These are phyloP conservation scores for Cymbopogon citratus DNA, from an alignment of 176 grass and related monocot genomes.

Conservation along the genomic window DNA sequence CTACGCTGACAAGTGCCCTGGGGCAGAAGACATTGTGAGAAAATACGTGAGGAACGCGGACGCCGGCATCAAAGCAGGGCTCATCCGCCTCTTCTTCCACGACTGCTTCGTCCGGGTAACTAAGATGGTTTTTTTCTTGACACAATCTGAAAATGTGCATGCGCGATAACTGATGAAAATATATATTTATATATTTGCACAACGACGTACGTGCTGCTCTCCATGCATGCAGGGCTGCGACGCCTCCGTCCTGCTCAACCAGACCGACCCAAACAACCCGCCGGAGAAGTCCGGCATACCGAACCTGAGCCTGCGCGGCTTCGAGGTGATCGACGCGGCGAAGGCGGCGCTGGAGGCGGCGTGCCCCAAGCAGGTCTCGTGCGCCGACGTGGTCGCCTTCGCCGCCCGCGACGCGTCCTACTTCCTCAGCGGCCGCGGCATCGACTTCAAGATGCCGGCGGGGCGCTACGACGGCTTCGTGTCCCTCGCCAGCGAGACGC, in stretches of 20 bases:
- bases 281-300: conserved; percentile 31
- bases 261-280: neutral
- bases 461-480: conserved; percentile 41
- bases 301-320: conserved; percentile 38
- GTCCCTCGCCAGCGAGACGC: neutral
- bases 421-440: neutral
- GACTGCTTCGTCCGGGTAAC: conserved; percentile 9
- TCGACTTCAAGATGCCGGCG: conserved; percentile 16
- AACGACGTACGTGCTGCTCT: no score
- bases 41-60: neutral
- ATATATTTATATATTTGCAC: no score
- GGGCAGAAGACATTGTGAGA: neutral
- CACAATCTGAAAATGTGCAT: no score
- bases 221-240: conserved; percentile 29
- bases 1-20: neutral
- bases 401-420: conserved; percentile 26
- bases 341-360: conserved; percentile 26
- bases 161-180: neutral
- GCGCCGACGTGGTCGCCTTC: conserved; percentile 36
- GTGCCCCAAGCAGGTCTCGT: conserved; percentile 29
- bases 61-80: conserved; percentile 8
- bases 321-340: conserved; percentile 34
- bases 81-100: conserved; percentile 34
- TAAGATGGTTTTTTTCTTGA: no score
- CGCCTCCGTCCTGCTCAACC: conserved; percentile 40